A percentile compares a stretch with the other conserved stretches of the same genome.
phyloP scores from a whole-genome alignment of 768 basidiomycete genomes.

The Phylloporus rhodoxanthus region DNA sequence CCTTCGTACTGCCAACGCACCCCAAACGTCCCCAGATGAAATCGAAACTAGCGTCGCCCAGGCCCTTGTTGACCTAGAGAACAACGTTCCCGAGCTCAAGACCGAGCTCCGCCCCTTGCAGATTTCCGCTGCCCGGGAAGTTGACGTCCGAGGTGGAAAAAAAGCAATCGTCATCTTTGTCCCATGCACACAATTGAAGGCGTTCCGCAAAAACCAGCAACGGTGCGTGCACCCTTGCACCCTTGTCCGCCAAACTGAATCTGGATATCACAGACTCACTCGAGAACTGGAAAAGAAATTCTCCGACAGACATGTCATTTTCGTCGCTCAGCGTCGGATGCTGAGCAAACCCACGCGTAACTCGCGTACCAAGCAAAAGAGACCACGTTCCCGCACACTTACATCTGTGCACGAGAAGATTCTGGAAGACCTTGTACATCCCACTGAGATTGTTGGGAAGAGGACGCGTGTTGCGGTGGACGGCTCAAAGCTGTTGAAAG shows the following conservation, averaged over 20 bases:
- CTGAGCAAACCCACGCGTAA: constrained; percentile 94
- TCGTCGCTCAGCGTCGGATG: constrained; percentile 98
- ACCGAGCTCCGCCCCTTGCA: constrained; percentile 90
- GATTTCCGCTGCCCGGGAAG: constrained; percentile 97
- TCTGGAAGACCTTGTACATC: constrained; percentile 97
- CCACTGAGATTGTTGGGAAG: constrained; percentile 99
- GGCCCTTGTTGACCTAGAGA: constrained; percentile 95
- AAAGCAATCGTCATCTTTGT: constrained; percentile 99
- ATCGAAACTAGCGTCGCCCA: constrained; percentile 89
- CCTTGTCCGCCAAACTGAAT: constrained; percentile 5
- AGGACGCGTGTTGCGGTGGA: constrained; percentile 90
- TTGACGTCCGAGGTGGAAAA: constrained; percentile 98
- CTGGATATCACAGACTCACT: constrained; percentile 64
- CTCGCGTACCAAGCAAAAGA: constrained; percentile 90
- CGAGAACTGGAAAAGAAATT: constrained; percentile 99
- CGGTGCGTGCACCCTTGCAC: constrained; percentile 45
- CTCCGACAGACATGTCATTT: constrained; percentile 98
- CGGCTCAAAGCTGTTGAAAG: constrained; percentile 93
- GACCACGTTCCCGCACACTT: constrained; percentile 94
- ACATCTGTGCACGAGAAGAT: constrained; percentile 98
- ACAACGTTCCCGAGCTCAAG: constrained; percentile 98
- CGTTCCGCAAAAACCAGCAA: constrained; percentile 96
- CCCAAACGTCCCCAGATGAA: constrained; percentile 82
- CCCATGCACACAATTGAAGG: constrained; percentile 94
- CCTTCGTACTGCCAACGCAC: constrained; percentile 93